phyloP scores from a whole-genome alignment of 2,329 filamentous ascomycete genomes.

The Raffaelea deltoideospora region DNA sequence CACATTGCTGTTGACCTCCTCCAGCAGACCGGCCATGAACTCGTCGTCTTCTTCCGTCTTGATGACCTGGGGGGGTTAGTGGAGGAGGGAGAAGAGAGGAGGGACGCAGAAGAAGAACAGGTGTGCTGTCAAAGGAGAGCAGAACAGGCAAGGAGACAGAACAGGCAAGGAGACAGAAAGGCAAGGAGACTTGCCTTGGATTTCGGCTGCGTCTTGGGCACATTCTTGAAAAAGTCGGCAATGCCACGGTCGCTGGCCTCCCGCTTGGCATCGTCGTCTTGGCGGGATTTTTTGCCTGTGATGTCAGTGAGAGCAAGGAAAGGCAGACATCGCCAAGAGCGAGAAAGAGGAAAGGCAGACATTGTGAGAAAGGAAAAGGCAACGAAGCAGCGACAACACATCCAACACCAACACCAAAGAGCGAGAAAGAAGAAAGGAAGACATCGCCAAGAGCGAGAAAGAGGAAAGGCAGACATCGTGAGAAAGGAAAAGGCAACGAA shows the following conservation, averaged over 20 bases:
- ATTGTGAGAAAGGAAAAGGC: background rate
- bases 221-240: conserved; percentile 82
- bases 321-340: no score
- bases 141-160: background rate
- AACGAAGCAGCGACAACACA: background rate
- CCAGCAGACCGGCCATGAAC: conserved; percentile 73
- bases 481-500: background rate
- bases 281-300: conserved; percentile 69
- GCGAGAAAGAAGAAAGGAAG: no score
- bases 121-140: background rate
- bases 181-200: conserved; percentile 47
- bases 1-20: conserved; percentile 71
- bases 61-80: conserved; percentile 36
- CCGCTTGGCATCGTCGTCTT: conserved; percentile 72
- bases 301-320: background rate
- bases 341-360: no score
- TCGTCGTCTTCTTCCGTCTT: conserved; percentile 79
- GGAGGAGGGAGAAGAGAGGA: no score
- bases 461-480: no score
- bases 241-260: conserved; percentile 86
- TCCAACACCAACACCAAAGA: background rate
- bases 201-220: conserved; percentile 52
- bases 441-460: no score
- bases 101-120: no score
- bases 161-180: no score